phyloP scores from a whole-genome alignment of 2,329 filamentous ascomycete genomes.

The Trichoderma aggressivum region DNA sequence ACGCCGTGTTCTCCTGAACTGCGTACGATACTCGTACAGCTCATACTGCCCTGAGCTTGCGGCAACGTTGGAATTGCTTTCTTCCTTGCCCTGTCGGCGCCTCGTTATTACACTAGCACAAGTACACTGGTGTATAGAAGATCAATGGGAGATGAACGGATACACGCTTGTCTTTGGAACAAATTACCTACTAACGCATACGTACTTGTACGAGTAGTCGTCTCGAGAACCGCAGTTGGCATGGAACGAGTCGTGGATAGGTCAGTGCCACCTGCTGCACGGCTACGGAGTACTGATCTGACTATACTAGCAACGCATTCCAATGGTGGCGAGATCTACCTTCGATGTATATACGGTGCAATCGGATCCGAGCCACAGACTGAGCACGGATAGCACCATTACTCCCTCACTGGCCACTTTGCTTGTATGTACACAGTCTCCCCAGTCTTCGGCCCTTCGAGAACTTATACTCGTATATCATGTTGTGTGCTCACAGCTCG shows the following conservation, averaged over 20 bases:
- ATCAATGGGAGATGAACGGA: background rate
- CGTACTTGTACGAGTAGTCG: background rate
- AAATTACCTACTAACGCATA: background rate
- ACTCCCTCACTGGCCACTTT: background rate
- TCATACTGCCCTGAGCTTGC: background rate
- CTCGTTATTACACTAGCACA: background rate
- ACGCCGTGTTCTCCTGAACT: background rate
- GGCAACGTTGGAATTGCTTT: background rate
- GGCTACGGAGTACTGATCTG: conserved; percentile 5
- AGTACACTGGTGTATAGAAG: background rate
- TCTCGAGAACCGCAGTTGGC: background rate
- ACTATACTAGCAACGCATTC: background rate
- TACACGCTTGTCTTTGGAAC: background rate
- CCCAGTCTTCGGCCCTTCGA: background rate
- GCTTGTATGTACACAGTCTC: background rate
- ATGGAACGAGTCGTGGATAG: background rate
- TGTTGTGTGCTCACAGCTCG: background rate
- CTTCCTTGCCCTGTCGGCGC: background rate
- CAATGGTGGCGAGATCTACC: background rate
- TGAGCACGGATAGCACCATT: background rate
- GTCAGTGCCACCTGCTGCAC: conserved; percentile 4
- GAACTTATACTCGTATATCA: background rate
- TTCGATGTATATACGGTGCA: background rate
- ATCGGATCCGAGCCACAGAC: background rate
- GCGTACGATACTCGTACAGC: no score